These are phyloP conservation scores for Schwanniomyces etchellsii DNA, from an alignment of 1,139 yeast genomes.

Conservation along the genomic window DNA sequence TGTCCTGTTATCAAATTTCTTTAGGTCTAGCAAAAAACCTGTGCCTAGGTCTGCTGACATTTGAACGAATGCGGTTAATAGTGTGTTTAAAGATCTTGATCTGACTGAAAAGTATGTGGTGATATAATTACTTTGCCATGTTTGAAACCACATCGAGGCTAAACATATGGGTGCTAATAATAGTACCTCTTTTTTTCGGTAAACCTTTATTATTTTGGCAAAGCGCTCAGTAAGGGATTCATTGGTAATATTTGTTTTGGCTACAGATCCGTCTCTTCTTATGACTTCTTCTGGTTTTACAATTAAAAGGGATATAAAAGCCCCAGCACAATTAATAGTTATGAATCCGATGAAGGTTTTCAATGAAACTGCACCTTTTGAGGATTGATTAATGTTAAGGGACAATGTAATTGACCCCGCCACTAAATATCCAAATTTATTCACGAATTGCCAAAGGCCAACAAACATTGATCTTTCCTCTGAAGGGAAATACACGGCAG, in stretches of 20 bases:
- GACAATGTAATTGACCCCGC: slow-evolving; percentile 15
- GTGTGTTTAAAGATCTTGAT: slow-evolving; percentile 14
- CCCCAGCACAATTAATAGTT: slow-evolving; percentile 15
- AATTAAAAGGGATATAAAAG: slow-evolving; percentile 11
- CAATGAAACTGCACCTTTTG: slow-evolving; percentile 13
- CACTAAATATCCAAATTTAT: slow-evolving; percentile 16
- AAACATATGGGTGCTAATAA: background rate
- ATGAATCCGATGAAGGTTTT: slow-evolving; percentile 16
- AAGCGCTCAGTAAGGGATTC: background rate
- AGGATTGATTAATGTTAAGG: slow-evolving; percentile 9
- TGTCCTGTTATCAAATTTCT: background rate
- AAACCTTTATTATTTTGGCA: background rate
- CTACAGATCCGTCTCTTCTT: background rate
- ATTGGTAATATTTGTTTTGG: background rate
- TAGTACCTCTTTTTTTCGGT: background rate
- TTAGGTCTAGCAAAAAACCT: background rate
- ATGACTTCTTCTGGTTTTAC: slow-evolving; percentile 13
- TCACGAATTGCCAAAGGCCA: slow-evolving; percentile 16
- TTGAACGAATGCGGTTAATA: slow-evolving; percentile 3
- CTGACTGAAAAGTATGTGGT: slow-evolving; percentile 17
- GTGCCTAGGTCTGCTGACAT: background rate
- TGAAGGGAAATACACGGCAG: slow-evolving; percentile 16
- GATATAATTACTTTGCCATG: slow-evolving; percentile 16
- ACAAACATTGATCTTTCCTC: slow-evolving; percentile 16
- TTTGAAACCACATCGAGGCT: slow-evolving; percentile 12